phyloP scores from a whole-genome alignment of 2,329 filamentous ascomycete species.

The Monosporascus sp. region DNA sequence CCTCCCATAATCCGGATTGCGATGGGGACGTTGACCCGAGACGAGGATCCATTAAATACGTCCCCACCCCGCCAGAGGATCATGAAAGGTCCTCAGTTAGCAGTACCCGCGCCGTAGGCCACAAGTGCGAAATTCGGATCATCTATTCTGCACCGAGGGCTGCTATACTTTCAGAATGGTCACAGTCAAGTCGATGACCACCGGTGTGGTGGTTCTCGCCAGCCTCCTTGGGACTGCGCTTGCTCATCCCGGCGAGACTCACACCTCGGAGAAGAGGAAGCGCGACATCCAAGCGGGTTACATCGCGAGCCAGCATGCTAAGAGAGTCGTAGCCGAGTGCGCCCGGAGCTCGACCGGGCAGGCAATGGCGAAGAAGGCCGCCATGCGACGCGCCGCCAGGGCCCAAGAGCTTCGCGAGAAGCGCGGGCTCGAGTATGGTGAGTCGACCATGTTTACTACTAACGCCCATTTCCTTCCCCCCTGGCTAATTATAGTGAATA shows the following conservation, averaged over 20 bases:
- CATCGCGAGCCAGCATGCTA: constrained; percentile 26
- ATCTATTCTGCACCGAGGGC: background rate
- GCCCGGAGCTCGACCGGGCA: constrained; percentile 24
- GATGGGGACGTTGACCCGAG: no score
- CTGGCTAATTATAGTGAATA: background rate
- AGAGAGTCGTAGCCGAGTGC: constrained; percentile 30
- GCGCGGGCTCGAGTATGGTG: constrained; percentile 19
- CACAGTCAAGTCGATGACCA: constrained; percentile 1
- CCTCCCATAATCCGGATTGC: no score
- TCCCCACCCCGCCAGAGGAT: no score
- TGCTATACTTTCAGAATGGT: constrained; percentile 3
- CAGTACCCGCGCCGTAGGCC: background rate
- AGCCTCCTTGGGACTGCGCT: constrained; percentile 11
- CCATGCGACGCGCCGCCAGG: constrained; percentile 27
- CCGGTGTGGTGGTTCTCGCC: constrained; percentile 1
- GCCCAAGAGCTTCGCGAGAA: constrained; percentile 30
- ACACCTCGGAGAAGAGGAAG: constrained; percentile 18
- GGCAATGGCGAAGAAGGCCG: constrained; percentile 29
- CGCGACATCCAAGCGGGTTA: constrained; percentile 26
- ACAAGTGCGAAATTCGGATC: background rate
- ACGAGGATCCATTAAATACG: no score
- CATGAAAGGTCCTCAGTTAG: background rate
- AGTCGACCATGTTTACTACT: background rate
- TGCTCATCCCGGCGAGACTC: constrained; percentile 33
- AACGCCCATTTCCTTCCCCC: background rate